phyloP scores from a whole-genome alignment of 2,329 filamentous ascomycete species.

The Fusarium transvaalense region DNA sequence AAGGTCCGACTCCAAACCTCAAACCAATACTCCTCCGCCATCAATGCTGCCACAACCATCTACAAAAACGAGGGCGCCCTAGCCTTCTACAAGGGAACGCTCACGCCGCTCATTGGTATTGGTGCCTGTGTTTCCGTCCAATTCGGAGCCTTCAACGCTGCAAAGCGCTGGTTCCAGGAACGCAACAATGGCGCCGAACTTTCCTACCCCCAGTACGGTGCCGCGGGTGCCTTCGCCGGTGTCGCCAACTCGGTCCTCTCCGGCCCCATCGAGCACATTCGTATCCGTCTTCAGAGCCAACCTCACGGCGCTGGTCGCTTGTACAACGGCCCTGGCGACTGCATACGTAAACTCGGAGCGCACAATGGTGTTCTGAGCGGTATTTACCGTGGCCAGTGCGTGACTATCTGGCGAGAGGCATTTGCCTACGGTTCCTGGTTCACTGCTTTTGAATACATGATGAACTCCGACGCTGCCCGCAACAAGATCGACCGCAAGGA shows the following conservation, averaged over 20 bases:
- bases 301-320: slow-evolving; percentile 84
- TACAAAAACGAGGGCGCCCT: slow-evolving; percentile 87
- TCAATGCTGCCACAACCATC: slow-evolving; percentile 85
- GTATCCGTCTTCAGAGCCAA: slow-evolving; percentile 95
- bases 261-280: slow-evolving; percentile 94
- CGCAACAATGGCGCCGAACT: slow-evolving; percentile 75
- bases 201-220: slow-evolving; percentile 88
- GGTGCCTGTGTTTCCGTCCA: slow-evolving; percentile 98
- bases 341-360: slow-evolving; percentile 83
- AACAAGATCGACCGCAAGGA: slow-evolving; percentile 82
- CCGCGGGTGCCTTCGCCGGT: slow-evolving; percentile 91
- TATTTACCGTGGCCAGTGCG: slow-evolving; percentile 87
- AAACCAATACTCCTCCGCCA: slow-evolving; percentile 81
- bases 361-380: slow-evolving; percentile 75
- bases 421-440: slow-evolving; percentile 98
- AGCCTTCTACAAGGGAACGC: slow-evolving; percentile 98
- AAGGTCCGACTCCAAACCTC: slow-evolving; percentile 97
- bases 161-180: slow-evolving; percentile 85
- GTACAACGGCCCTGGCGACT: slow-evolving; percentile 89
- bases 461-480: slow-evolving; percentile 87
- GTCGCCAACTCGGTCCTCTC: slow-evolving; percentile 90
- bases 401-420: slow-evolving; percentile 89
- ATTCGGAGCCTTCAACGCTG: slow-evolving; percentile 96
- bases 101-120: slow-evolving; percentile 94
- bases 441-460: slow-evolving; percentile 92